Base-by-base conservation (phyloP, 306 rosid genomes). In the Malus sieversii region DNA sequence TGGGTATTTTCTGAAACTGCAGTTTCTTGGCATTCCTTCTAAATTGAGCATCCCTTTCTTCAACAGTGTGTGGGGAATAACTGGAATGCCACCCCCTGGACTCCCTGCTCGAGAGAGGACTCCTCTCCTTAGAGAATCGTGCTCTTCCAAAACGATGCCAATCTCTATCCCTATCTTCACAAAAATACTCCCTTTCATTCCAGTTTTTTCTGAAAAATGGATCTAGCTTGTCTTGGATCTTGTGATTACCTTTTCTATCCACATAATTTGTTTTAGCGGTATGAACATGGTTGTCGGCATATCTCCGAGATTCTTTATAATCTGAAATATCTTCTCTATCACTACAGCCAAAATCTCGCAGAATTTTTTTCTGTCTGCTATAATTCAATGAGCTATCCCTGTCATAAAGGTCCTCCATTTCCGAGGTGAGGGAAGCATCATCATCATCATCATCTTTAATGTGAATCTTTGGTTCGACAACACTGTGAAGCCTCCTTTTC, bases 21-120 rank as follows among this genome's bases (percentile, higher is more conserved):
- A 71, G 75, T 76, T 52, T 77, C 44, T 58, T 81, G 72, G 74
- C 48, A 63, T 63, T 82, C 80, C 80, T 84, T 68, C 77, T 62
- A 68, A 81, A 79, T 45, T 23, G 81, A 73, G 77, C 44, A 80
- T 52, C 75, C 59, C 87, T 80, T 71, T 72, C 82, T 70, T 70
- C 59, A 69, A 66, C 60, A 73, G 80, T 78, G 71, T 59, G 70
- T 61, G 71, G 71, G 67, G 80, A 78, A 73, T 75, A 78, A 72
- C 71, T 84, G n/a, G 86, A 78, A 73, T 25, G 70, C 82, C 80
- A 77, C 38, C 78, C 77, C 70, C 85, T 82, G 63, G 88, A 72
- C 70, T 84, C 85, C 80, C 85, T 75, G 27, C 61, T 77, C 12
- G 86, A 63, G 60, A 25, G 70, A 75, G 80, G 82, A 81, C 60